phyloP scores from a whole-genome alignment of 2,329 filamentous ascomycete genomes.

The Fusarium nanum region DNA sequence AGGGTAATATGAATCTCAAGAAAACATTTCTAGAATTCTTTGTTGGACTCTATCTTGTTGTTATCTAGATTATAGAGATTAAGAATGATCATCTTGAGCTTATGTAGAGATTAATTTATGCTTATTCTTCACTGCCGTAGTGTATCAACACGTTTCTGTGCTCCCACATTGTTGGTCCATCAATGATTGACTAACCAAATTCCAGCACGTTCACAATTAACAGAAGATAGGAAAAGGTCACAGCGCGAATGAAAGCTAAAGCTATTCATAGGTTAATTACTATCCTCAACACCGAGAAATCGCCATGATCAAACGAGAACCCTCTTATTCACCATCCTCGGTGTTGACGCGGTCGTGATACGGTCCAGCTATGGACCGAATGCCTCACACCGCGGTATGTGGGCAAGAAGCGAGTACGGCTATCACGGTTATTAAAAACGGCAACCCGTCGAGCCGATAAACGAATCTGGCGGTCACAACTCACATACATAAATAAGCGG shows the following conservation, averaged over 20 bases:
- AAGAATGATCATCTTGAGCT: neutral
- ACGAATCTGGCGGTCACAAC: constrained; percentile 1
- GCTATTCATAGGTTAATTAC: neutral
- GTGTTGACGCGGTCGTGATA: neutral
- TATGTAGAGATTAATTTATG: constrained; percentile 11
- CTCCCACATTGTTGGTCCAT: too few species aligned
- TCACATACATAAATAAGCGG: neutral
- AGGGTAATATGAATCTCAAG: neutral
- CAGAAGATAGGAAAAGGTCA: too few species aligned
- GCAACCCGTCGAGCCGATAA: neutral
- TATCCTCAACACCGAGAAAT: fast-evolving
- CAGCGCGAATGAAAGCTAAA: fast-evolving
- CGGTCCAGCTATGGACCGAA: neutral
- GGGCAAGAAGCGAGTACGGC: too few species aligned
- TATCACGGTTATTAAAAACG: neutral
- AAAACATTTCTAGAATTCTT: neutral
- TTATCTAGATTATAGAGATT: neutral
- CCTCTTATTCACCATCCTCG: neutral
- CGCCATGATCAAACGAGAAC: neutral
- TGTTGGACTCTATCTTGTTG: neutral
- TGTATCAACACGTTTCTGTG: too few species aligned
- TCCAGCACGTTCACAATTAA: too few species aligned
- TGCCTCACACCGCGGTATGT: neutral
- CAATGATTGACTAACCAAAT: fast-evolving
- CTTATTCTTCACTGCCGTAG: neutral